Percentiles rank a stretch among this genome's conserved stretches.
Conservation (phyloP, 208 protist species). For the Leptomonas pyrrhocoris region DNA sequence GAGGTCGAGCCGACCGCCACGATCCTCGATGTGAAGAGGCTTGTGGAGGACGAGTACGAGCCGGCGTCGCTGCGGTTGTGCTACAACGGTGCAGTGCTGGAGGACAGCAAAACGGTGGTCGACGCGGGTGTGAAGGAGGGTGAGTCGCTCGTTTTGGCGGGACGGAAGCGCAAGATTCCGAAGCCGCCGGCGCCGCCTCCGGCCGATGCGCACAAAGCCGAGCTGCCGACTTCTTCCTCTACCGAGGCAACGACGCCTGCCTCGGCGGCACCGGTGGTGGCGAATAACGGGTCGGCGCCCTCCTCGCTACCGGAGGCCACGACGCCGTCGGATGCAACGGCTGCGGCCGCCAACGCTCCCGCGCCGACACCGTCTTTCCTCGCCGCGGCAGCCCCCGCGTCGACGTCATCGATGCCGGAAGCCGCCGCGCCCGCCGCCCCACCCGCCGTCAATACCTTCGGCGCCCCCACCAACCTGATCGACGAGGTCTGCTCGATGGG, state of each 20-base stretch:
- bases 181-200: conserved; percentile 32
- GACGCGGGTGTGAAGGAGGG: conserved; percentile 55
- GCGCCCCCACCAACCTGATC: conserved; percentile 61
- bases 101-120: conserved; percentile 60
- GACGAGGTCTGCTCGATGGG: conserved; percentile 86
- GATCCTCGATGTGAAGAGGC: conserved; percentile 61
- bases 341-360: neutral
- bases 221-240: conserved; percentile 9
- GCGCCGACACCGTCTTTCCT: conserved; percentile 5
- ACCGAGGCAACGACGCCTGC: neutral
- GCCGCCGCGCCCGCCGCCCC: conserved; percentile 12
- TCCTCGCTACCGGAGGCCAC: conserved; percentile 11
- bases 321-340: neutral
- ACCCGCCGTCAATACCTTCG: conserved; percentile 19
- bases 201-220: conserved; percentile 9
- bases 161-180: conserved; percentile 73
- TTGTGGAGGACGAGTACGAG: conserved; percentile 78
- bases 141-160: conserved; percentile 67
- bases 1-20: conserved; percentile 58
- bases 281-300: neutral
- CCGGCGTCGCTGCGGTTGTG: conserved; percentile 64
- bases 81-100: conserved; percentile 72
- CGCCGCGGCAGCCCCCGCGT: conserved; percentile 17
- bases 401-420: neutral
- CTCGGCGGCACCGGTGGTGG: conserved; percentile 4